Conservation (phyloP, 2,329 filamentous ascomycete genomes). For the Diaporthe australafricana region DNA sequence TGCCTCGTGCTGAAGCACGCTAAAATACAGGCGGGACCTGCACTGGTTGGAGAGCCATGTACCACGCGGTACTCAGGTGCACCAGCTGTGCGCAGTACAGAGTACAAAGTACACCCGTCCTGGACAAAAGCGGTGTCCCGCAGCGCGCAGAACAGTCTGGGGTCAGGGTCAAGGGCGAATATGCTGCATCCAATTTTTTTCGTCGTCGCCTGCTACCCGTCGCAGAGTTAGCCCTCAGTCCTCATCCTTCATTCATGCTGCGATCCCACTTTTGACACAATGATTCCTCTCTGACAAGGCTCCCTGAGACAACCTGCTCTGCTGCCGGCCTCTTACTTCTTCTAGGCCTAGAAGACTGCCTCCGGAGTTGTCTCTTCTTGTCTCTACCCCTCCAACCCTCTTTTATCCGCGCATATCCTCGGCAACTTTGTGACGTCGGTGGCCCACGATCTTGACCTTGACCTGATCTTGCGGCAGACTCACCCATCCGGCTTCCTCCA, state of each 20-base stretch:
- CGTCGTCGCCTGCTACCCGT: constrained; percentile 3
- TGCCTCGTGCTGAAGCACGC: constrained; percentile 23
- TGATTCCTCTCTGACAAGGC: constrained; percentile 33
- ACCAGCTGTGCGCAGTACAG: too few species aligned
- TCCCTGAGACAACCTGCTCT: constrained; percentile 20
- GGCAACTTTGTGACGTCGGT: constrained; percentile 41
- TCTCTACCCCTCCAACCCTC: constrained; percentile 25
- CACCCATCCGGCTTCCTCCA: not conserved
- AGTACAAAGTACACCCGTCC: too few species aligned
- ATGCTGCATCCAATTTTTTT: constrained; percentile 33
- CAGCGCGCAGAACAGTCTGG: constrained; percentile 14
- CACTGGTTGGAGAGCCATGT: not conserved
- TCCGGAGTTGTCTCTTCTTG: constrained; percentile 30
- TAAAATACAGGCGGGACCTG: constrained; percentile 3
- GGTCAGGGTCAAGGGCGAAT: constrained; percentile 12
- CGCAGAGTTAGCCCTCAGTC: constrained; percentile 12
- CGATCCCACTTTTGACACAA: constrained; percentile 29
- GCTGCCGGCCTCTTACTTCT: not conserved
- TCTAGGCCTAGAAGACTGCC: constrained; percentile 25
- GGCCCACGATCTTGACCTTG: constrained; percentile 28
- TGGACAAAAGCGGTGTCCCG: constrained; percentile 11
- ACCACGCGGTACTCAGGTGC: not conserved
- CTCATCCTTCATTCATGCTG: constrained; percentile 8
- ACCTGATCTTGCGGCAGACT: not conserved
- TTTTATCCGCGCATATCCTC: constrained; percentile 39